These are phyloP conservation scores for Epichloe aotearoae DNA, from an alignment of 2,329 filamentous ascomycete genomes.

Conservation along the genomic window DNA sequence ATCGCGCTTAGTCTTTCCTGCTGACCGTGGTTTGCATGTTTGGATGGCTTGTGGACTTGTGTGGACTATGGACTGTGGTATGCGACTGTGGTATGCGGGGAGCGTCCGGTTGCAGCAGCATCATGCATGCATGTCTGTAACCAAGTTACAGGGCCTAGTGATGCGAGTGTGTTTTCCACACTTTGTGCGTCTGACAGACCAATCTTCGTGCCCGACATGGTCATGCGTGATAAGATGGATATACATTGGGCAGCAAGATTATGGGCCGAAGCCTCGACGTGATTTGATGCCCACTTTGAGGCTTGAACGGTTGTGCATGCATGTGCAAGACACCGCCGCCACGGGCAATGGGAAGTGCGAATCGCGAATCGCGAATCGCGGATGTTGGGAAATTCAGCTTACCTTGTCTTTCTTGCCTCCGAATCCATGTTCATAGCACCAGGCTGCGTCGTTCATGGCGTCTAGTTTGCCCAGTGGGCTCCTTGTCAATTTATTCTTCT, in stretches of 20 bases:
- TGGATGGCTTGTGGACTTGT: no score
- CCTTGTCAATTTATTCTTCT: neutral
- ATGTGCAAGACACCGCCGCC: neutral
- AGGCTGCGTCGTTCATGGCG: conserved; percentile 92
- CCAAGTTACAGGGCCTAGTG: neutral
- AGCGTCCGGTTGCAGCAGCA: neutral
- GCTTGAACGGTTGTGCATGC: neutral
- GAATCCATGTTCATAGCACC: conserved; percentile 96
- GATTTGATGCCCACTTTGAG: neutral
- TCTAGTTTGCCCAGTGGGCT: conserved; percentile 35
- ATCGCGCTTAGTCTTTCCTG: conserved; percentile 31
- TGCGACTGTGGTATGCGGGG: neutral
- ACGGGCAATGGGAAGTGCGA: neutral
- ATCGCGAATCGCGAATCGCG: neutral
- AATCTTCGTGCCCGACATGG: neutral
- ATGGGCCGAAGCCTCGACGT: neutral
- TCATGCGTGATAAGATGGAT: neutral
- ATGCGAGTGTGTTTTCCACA: neutral
- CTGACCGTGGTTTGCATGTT: neutral
- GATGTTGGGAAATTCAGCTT: conserved; percentile 26
- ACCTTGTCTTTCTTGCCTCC: conserved; percentile 98
- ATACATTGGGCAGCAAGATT: neutral
- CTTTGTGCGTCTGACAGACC: neutral
- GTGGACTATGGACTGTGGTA: no score
- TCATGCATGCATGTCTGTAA: neutral